phyloP scores from a whole-genome alignment of 768 basidiomycete species.

The Hericium coralloides region DNA sequence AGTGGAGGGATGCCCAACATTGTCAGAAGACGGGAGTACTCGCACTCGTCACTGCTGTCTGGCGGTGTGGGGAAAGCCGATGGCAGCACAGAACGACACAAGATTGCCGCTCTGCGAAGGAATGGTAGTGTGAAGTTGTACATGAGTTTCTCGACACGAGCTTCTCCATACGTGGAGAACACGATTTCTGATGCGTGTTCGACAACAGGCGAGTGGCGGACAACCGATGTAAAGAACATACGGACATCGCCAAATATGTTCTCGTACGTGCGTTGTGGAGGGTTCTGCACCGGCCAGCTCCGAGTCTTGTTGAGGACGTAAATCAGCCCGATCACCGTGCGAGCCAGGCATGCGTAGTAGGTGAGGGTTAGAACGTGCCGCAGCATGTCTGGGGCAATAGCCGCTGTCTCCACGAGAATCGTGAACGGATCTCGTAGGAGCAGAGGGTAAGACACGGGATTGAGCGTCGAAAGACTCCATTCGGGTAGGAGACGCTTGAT shows the following conservation, averaged over 20 bases:
- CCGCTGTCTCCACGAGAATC: conserved; percentile 82
- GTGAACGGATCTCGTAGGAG: conserved; percentile 87
- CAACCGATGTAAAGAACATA: conserved; percentile 87
- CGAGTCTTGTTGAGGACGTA: conserved; percentile 70
- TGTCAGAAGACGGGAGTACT: conserved; percentile 70
- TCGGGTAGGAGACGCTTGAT: conserved; percentile 87
- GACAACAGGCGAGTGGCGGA: conserved; percentile 80
- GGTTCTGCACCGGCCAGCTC: conserved; percentile 31
- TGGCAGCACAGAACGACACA: conserved; percentile 70
- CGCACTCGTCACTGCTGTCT: conserved; percentile 39
- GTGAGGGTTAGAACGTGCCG: conserved; percentile 81
- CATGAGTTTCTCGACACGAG: conserved; percentile 75
- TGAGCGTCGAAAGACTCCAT: conserved; percentile 82
- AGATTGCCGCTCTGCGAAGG: conserved; percentile 78
- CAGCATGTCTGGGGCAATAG: conserved; percentile 83
- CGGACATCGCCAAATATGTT: conserved; percentile 77
- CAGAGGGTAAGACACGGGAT: conserved; percentile 76
- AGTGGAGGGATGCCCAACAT: conserved; percentile 76
- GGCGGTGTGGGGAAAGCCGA: conserved; percentile 40
- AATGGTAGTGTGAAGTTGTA: conserved; percentile 89
- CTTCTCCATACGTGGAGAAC: conserved; percentile 75
- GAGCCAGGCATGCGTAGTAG: conserved; percentile 86
- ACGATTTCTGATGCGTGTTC: conserved; percentile 77
- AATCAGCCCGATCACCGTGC: conserved; percentile 80
- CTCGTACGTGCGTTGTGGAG: conserved; percentile 47